Evolutionary conservation across 495 filamentous ascomycete genomes (phyloP).

Genomic region (Hypoxylon intermedium): DNA sequence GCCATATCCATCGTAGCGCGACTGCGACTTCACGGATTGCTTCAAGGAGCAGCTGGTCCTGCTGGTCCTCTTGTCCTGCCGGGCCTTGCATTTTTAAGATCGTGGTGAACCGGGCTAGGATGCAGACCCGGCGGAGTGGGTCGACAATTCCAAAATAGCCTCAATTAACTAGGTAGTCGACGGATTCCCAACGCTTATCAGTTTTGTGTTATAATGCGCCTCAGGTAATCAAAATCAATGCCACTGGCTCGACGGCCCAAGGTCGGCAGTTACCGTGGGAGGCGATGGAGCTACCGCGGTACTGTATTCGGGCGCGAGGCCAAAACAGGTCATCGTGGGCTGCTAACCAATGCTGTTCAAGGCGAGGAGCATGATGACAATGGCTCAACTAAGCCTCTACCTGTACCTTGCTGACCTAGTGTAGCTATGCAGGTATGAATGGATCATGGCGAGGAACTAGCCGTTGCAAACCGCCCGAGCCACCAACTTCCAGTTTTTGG

Average conservation of each 20-base stretch:
- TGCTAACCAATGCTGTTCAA: constrained; percentile 10
- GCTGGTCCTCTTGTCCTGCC: constrained; percentile 3
- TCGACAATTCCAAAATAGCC: constrained; percentile 31
- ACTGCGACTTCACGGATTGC: constrained; percentile 25
- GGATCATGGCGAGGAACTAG: constrained; percentile 2
- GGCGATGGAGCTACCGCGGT: constrained; percentile 1
- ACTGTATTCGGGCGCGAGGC: constrained; percentile 8
- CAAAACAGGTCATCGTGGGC: constrained; percentile 23
- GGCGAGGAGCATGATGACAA: constrained; percentile 21
- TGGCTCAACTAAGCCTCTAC: constrained; percentile 17
- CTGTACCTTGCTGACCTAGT: constrained; percentile 11
- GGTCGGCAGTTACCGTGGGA: constrained; percentile 23
- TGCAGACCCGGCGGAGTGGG: constrained; percentile 36
- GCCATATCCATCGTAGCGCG: constrained; percentile 27
- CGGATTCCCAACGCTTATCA: constrained; percentile 20
- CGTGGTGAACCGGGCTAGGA: constrained; percentile 17
- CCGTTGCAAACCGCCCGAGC: constrained; percentile 14
- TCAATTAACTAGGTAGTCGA: constrained; percentile 34
- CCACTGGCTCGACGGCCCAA: constrained; percentile 18
- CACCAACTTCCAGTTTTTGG: neutral
- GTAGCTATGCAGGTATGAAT: constrained; percentile 6
- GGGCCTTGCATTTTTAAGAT: constrained; percentile 22
- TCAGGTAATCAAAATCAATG: constrained; percentile 29
- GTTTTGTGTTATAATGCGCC: constrained; percentile 11
- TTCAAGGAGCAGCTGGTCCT: constrained; percentile 22